Evolutionary conservation across 805 yeast species (phyloP).

Genomic region (Naumovozyma baii): DNA sequence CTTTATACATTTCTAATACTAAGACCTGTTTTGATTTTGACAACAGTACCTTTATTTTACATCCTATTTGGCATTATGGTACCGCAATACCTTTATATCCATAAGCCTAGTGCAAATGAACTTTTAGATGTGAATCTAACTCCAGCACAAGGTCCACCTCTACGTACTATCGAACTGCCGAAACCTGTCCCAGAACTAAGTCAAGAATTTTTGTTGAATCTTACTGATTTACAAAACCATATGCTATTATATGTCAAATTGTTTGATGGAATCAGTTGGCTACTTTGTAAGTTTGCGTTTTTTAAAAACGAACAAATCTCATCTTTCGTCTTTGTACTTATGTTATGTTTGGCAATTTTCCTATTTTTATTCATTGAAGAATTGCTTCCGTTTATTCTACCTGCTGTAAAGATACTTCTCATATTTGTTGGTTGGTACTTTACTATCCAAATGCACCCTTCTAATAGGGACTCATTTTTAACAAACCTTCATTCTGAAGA

Average conservation of each 20-base stretch:
- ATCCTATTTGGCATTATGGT: constrained; percentile 48
- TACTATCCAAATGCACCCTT: constrained; percentile 43
- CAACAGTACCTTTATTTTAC: constrained; percentile 46
- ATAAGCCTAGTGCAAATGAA: constrained; percentile 47
- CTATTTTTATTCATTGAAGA: constrained; percentile 27
- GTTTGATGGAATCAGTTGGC: constrained; percentile 47
- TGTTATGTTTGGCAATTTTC: constrained; percentile 27
- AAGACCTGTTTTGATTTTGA: constrained; percentile 46
- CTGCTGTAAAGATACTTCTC: constrained; percentile 32
- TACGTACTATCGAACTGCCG: constrained; percentile 42
- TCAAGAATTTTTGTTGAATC: constrained; percentile 64
- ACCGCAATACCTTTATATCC: constrained; percentile 54
- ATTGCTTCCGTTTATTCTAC: constrained; percentile 15
- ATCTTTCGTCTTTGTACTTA: constrained; percentile 37
- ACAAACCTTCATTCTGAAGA: constrained; percentile 51
- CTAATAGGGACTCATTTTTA: constrained; percentile 38
- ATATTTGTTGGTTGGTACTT: constrained; percentile 43
- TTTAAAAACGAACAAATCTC: constrained; percentile 57
- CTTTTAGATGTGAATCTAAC: constrained; percentile 32
- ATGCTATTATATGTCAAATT: constrained; percentile 53
- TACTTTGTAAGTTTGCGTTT: constrained; percentile 48
- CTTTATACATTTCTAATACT: constrained; percentile 44
- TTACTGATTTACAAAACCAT: constrained; percentile 78
- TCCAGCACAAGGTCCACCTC: constrained; percentile 43
- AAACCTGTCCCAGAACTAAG: constrained; percentile 72